Evolutionary conservation across 2,329 filamentous ascomycete genomes (phyloP).

Genomic region (Aspergillus hiratsukae): DNA sequence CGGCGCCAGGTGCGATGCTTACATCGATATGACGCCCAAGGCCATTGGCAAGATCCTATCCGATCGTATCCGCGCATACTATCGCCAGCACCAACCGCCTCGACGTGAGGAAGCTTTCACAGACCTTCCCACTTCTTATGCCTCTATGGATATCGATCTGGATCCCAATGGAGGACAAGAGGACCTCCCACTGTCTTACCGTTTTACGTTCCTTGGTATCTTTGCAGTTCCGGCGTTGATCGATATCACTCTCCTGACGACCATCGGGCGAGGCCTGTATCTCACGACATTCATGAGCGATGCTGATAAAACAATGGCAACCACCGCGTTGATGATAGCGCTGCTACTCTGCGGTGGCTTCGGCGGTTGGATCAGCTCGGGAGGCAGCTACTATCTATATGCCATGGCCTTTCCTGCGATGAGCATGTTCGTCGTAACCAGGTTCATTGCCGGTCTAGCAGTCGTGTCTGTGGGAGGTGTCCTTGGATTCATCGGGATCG

Average conservation of each 20-base stretch:
- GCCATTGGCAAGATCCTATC: slow-evolving; percentile 44
- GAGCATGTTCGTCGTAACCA: slow-evolving; percentile 53
- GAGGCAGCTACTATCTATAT: slow-evolving; percentile 58
- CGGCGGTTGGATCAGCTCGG: slow-evolving; percentile 60
- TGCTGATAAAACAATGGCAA: slow-evolving; percentile 49
- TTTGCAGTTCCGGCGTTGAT: slow-evolving; percentile 61
- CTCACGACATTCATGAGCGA: slow-evolving; percentile 54
- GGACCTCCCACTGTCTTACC: slow-evolving; percentile 39
- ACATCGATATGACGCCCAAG: slow-evolving; percentile 54
- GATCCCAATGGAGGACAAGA: slow-evolving; percentile 42
- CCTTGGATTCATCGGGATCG: slow-evolving; percentile 49
- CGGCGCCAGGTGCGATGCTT: slow-evolving; percentile 59
- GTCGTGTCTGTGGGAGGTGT: slow-evolving; percentile 51
- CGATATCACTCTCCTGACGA: slow-evolving; percentile 56
- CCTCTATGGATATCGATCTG: slow-evolving; percentile 50
- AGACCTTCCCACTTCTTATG: slow-evolving; percentile 48
- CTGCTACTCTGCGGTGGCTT: slow-evolving; percentile 57
- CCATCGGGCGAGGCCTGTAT: slow-evolving; percentile 58
- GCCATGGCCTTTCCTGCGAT: slow-evolving; percentile 53
- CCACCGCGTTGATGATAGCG: slow-evolving; percentile 55
- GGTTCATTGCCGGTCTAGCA: slow-evolving; percentile 47
- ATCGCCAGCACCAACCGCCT: slow-evolving; percentile 45
- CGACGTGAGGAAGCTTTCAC: slow-evolving; percentile 47
- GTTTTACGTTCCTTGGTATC: slow-evolving; percentile 56
- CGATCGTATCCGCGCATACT: slow-evolving; percentile 41